Base-by-base conservation (phyloP, 2,329 filamentous ascomycete species). In the Pyrenophora teres region DNA sequence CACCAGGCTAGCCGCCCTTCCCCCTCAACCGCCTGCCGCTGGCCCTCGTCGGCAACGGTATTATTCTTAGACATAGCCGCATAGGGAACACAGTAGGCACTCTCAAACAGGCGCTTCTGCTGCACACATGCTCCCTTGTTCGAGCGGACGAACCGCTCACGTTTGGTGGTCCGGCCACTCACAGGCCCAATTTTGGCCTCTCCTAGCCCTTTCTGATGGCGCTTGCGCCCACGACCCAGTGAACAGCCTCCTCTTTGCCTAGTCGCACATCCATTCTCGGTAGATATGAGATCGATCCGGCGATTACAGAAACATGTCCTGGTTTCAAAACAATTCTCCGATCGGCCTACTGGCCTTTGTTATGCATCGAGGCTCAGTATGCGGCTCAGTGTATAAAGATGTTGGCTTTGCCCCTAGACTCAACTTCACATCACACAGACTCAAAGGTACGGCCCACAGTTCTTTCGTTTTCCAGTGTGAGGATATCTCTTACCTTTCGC, bases 261-360 rank as follows among this genome's bases (percentile, higher is more conserved):
- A 64, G 68, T 71, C 68, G 65, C 62, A 67, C 58, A 56, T 56
- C 59, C 58, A 56, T 53, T 64, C 66, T 54, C 49, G 68, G 62
- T 50, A 54, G 50, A 57, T 50, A 45, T 59, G 46, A 62, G 58
- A 65, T 65, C 57, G 54, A 64, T 67, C 63, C 63, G 70, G 71
- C 72, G 72, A 72, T 69, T 74, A 72, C 61, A 70, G 68, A 72
- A 72, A 74, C 71, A 63, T 56, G 60, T 62, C 63, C 58, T 60
- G 60, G 71, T 74, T 74, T 74, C 71, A 73, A 60, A 53, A 60
- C 50, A 71, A 69, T 71, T 72, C 69, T 70, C 68, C 68, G 65
- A 60, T 48, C 46, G 63, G 61, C 66, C 65, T 57, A 51, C 56
- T 61, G 60, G 63, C 58, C 68, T 59, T 60, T 63, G 62, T 62